Evolutionary conservation across 306 rosid species (phyloP), one percentile per base, ranked within the genome.

Genomic region (Pterocarpus macrocarpus): DNA sequence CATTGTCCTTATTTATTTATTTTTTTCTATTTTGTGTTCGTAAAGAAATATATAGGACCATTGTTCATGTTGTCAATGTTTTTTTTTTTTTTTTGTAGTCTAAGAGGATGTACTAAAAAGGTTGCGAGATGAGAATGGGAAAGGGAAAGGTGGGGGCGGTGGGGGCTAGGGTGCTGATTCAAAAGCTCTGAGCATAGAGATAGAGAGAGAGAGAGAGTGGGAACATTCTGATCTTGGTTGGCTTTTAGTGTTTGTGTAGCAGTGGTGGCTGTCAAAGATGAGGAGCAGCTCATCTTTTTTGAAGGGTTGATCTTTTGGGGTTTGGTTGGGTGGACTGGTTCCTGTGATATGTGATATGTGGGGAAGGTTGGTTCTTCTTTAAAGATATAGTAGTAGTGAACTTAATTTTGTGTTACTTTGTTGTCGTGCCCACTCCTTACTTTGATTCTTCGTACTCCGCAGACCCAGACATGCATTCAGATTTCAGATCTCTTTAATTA

Each of bases 251-350:
- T 81, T 83, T 79, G 88, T 88, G 91, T 84, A 78, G 86, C 80
- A 87, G 81, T 80, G 92, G 93, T 86, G 93, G 88, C 88, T 93
- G 92, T 89, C 97, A 90, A 91, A 86, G 83, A 85, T 82, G 88
- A 88, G 87, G 69, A 89, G 83, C 93, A 88, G 89, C 94, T 93
- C 92, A 85, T 90, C 83, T 50, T 86, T 81, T 85, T 79, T 69
- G 32, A 88, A 80, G 82, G 76, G 35, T 80, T 58, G 47, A 83
- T 85, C 81, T 86, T 22, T 22, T 22, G 28, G 28, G 28, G 28
- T 83, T 88, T 75, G 80, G 83, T 77, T 90, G 67, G 80, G 73
- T 38, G 41, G 41, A 4, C 6, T 85, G 71, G 81, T 80, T 64
- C 83, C 69, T 73, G 63, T 77, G 53, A 12, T 80, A 7, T 81